These are phyloP conservation scores for Trypanosoma scelopori DNA, from an alignment of 208 protist genomes.

Conservation along the genomic window DNA sequence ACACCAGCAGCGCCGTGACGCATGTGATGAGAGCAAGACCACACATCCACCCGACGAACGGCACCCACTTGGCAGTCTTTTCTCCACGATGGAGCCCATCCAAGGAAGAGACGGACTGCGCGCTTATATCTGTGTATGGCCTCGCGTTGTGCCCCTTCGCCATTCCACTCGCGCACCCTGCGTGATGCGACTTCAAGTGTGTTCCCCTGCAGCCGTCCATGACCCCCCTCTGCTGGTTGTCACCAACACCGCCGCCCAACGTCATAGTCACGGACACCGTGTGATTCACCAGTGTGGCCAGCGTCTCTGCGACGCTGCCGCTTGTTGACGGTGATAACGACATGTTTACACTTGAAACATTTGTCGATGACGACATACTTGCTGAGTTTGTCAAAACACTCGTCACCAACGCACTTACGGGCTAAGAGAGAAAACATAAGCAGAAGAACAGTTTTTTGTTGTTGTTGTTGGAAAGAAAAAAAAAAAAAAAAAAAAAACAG, in stretches of 20 bases:
- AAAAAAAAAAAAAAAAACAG: too few relatives aligned
- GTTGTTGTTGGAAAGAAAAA: too few relatives aligned
- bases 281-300: constrained; percentile 4
- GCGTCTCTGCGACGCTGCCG: background rate
- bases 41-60: constrained; percentile 7
- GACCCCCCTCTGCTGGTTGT: constrained; percentile 12
- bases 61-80: background rate
- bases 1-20: constrained; percentile 1
- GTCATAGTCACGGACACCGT: constrained; percentile 1
- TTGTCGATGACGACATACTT: background rate
- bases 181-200: background rate
- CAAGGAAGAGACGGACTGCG: background rate
- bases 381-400: too few relatives aligned
- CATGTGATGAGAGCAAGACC: constrained; percentile 3
- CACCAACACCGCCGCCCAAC: background rate
- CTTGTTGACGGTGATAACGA: background rate
- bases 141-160: background rate
- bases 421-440: too few relatives aligned
- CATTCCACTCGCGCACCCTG: background rate
- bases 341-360: background rate
- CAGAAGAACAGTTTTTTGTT: too few relatives aligned
- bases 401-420: too few relatives aligned
- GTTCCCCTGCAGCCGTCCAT: background rate
- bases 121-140: background rate
- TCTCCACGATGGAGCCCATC: background rate